phyloP scores from a whole-genome alignment of 352 stramenopile species.

The Pythium insidiosum region DNA sequence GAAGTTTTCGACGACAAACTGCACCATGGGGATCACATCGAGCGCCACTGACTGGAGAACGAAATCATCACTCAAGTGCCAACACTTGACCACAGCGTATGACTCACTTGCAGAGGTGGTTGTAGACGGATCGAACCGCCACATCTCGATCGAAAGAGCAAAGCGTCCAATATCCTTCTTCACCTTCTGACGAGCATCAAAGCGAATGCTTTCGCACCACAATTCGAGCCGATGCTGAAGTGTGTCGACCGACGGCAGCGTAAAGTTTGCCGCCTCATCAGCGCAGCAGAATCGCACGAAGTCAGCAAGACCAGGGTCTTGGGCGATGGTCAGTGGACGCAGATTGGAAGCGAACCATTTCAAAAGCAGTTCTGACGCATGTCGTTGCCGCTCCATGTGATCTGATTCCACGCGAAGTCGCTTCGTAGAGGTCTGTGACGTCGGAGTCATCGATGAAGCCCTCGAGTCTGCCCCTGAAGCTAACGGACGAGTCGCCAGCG shows the following conservation, averaged over 20 bases:
- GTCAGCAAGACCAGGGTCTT: slow-evolving; percentile 22
- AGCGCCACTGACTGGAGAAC: slow-evolving; percentile 13
- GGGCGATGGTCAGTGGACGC: slow-evolving; percentile 21
- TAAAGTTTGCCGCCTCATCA: slow-evolving; percentile 6
- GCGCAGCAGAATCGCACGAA: slow-evolving; percentile 20
- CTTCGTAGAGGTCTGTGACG: no score
- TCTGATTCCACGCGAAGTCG: slow-evolving; percentile 7
- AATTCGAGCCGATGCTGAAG: slow-evolving; percentile 26
- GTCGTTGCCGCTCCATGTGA: no score
- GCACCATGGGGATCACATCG: slow-evolving; percentile 19
- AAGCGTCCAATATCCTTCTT: slow-evolving; percentile 20
- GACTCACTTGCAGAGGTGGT: not conserved
- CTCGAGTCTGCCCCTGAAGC: no score
- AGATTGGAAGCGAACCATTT: slow-evolving; percentile 29
- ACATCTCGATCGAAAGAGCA: slow-evolving; percentile 21
- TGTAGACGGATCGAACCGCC: slow-evolving; percentile 4
- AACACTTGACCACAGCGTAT: slow-evolving; percentile 8
- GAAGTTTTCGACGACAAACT: no score
- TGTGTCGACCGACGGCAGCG: slow-evolving; percentile 15
- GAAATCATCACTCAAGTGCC: slow-evolving; percentile 26
- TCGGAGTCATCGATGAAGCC: no score
- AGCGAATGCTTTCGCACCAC: slow-evolving; percentile 24
- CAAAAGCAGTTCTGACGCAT: slow-evolving; percentile 26
- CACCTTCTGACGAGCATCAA: slow-evolving; percentile 26
- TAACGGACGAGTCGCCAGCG: no score